Conservation (phyloP, 148 eudicot species). For the Hydrangea macrophylla region DNA sequence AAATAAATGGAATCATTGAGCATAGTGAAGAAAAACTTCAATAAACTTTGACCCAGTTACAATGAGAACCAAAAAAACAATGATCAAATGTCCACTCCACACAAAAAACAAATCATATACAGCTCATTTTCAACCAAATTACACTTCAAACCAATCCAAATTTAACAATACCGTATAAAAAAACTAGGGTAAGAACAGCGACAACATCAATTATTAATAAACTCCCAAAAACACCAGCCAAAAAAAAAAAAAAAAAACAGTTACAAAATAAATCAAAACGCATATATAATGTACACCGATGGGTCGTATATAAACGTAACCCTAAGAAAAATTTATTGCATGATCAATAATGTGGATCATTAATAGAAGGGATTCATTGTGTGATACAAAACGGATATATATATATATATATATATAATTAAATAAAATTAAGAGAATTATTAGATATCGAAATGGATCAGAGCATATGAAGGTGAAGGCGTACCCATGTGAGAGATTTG, state of each 20-base stretch:
- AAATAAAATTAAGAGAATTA: background rate
- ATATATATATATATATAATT: background rate
- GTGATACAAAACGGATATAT: background rate
- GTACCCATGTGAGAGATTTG: constrained; percentile 13
- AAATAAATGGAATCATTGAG: background rate
- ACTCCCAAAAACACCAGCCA: background rate
- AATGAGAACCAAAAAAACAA: background rate
- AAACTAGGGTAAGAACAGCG: background rate
- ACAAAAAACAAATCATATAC: background rate
- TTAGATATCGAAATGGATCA: constrained; percentile 5
- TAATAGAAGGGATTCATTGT: no score
- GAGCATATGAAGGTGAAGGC: background rate
- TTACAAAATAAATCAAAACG: background rate
- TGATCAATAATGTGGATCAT: no score
- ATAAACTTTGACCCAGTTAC: background rate
- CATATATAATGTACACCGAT: background rate
- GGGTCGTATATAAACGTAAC: no score
- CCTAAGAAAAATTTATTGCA: no score
- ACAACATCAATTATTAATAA: background rate
- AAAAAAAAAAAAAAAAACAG: background rate
- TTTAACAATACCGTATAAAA: background rate
- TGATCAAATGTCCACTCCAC: background rate
- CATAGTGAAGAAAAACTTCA: background rate
- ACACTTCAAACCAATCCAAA: background rate
- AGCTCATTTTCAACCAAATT: background rate